A percentile compares a stretch with the other conserved stretches of the same genome.
Evolutionary conservation across 176 grass and related monocot genomes (phyloP).

Genomic region (bread wheat (Triticum aestivum)): DNA sequence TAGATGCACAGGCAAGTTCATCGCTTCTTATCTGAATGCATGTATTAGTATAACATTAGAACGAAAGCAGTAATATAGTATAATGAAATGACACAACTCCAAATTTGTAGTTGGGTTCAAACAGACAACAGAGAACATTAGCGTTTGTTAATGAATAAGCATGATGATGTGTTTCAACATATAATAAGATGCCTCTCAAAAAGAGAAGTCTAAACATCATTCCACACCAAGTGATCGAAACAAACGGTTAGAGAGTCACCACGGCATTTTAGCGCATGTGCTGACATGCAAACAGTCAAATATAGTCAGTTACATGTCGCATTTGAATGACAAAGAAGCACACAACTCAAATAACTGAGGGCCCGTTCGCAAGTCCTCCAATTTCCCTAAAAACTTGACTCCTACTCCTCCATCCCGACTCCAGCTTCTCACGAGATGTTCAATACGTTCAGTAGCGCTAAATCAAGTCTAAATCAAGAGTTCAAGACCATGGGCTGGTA

Average conservation of each 20-base stretch:
- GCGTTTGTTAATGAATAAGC: background rate
- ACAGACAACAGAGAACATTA: background rate
- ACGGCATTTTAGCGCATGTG: background rate
- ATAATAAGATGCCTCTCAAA: slow-evolving; percentile 4
- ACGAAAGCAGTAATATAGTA: background rate
- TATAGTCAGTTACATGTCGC: background rate
- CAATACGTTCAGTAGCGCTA: no score
- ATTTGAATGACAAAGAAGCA: background rate
- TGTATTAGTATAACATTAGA: slow-evolving; percentile 34
- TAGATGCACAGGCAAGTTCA: slow-evolving; percentile 67
- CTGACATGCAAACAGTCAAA: background rate
- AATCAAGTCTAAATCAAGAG: no score
- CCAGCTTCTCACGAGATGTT: no score
- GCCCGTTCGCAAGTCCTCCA: no score
- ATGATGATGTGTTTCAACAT: background rate
- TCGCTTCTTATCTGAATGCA: slow-evolving; percentile 73
- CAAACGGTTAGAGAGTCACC: background rate
- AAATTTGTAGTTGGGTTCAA: slow-evolving; percentile 13
- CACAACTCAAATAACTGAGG: background rate
- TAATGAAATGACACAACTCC: background rate
- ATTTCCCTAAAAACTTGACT: no score
- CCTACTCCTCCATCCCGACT: no score
- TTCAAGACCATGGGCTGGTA: no score
- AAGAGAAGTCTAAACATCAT: background rate
- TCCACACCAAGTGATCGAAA: background rate